Base-by-base conservation (phyloP, 1,284 basidiomycete genomes). In the Waitea zeae region DNA sequence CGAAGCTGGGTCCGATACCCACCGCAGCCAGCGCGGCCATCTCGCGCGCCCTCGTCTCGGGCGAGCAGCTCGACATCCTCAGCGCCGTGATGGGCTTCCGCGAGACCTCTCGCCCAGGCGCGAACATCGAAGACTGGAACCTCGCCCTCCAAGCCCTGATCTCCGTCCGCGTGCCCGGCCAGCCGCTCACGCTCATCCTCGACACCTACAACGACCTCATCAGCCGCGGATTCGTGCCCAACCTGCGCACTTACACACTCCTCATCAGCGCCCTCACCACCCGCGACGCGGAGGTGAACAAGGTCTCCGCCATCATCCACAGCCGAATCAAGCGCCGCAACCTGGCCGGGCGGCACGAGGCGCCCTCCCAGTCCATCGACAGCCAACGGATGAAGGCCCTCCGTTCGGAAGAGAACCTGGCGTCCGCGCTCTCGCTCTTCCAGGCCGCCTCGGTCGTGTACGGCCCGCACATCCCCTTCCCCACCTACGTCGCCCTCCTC, bases 181-280 rank as follows among this genome's bases (percentile, higher is more conserved):
- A 73, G 42, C 67, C 72, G 3, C 61, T 86, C 27, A 57, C 61
- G 0, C 50, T 65, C 27, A 56, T 89, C 33, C 54, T 83, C 40
- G 68, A 76, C 38, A 63, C 73, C 3, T 93, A 93, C 60, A 72
- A 82, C 45, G 63, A 74, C 37, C 73, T 92, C 65, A 56, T 88
- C 31, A 56, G 63, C n/a, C 59, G 59, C 30, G 70, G 71, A 15
- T 49, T 89, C 11, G 48, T 68, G 0, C 87, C 89, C 12, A 77
- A 78, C 43, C 46, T 59, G 9, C 48, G 53, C 26, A 90, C 87
- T 0, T 90, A 87, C 49, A 50, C 61, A n/a, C 55, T 58, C 22
- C 61, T 92, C 35, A 74, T 95, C 41, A 49, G 55, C 2, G 75
- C 73, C 0, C 66, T 95, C 38, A 71, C 73, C 15, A 57, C 65